Evolutionary conservation across 257 asterid genomes (phyloP), one percentile per base, ranked within the genome.

Genomic region (Agastache rugosa): DNA sequence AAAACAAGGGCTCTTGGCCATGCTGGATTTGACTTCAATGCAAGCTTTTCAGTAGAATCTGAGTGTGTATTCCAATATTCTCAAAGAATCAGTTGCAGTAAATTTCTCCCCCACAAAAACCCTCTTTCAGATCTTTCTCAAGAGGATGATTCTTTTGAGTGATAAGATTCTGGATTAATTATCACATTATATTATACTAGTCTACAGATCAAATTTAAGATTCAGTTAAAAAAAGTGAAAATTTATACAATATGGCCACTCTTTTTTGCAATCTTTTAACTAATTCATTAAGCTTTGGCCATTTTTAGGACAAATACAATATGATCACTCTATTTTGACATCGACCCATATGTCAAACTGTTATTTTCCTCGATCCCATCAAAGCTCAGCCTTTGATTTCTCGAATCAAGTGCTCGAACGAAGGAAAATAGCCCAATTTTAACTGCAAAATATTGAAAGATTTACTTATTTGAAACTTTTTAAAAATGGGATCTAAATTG

Each of bases 31-130:
- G 73, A 69, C 60, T 71, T 63, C 44, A 61, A 72, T 20, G 29
- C 31, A 67, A 54, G 63, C 79, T 79, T 69, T 76, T 73, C 37
- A 76, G 77, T 82, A 67, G 85, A 82, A 79, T 83, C 77, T 81
- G 82, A 81, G 77, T 86, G 78, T 75, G 71, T 65, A 78, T 73
- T 81, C 88, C 88, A 87, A 84, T 81, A 71, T 53, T 78, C 75
- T 5, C 73, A 64, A 64, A 74, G 80, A 76, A 82, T 69, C 87
- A 71, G 35, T n/a, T 50, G 55, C n/a, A 70, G 25, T 22, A 4
- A 10, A 42, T 39, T 64, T 72, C 60, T 80, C 37, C 60, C 77
- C 53, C 56, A 68, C 77, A 39, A 45, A 23, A 25, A 56, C 12
- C n/a, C 20, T 63, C 54, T 47, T 16, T 35, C 11, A 76, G 56